phyloP scores from a whole-genome alignment of 2,329 filamentous ascomycete genomes.

The Metarhizium album region DNA sequence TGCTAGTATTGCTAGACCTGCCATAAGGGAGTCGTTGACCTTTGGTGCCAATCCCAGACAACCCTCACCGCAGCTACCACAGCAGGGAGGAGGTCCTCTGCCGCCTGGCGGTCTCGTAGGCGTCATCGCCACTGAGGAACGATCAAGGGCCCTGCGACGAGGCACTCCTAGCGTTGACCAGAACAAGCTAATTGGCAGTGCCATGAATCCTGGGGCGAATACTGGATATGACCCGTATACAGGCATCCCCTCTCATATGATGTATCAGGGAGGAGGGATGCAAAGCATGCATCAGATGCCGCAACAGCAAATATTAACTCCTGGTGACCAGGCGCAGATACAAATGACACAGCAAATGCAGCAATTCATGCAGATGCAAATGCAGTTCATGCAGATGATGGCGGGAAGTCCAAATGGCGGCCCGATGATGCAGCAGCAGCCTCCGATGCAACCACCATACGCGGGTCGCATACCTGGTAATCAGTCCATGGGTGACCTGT shows the following conservation, averaged over 20 bases:
- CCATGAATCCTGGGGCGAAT: slow-evolving; percentile 25
- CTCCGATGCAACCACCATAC: slow-evolving; percentile 11
- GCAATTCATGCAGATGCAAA: slow-evolving; percentile 87
- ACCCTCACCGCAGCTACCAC: slow-evolving; percentile 26
- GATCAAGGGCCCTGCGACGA: slow-evolving; percentile 64
- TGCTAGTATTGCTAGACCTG: slow-evolving; percentile 60
- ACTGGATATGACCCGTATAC: slow-evolving; percentile 36
- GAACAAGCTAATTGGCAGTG: slow-evolving; percentile 25
- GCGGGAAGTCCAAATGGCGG: slow-evolving; percentile 26
- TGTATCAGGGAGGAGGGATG: slow-evolving; percentile 23
- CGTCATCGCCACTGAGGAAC: slow-evolving; percentile 78
- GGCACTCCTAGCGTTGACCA: slow-evolving; percentile 61
- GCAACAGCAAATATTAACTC: slow-evolving; percentile 36
- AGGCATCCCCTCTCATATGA: slow-evolving; percentile 35
- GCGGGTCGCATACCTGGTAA: slow-evolving; percentile 17
- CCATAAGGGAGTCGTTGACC: slow-evolving; percentile 63
- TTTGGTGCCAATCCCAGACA: slow-evolving; percentile 46
- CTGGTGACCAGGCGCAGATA: slow-evolving; percentile 63
- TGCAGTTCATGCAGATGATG: slow-evolving; percentile 90
- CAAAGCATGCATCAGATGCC: slow-evolving; percentile 29
- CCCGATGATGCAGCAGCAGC: slow-evolving; percentile 19
- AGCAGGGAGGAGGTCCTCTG: slow-evolving; percentile 20
- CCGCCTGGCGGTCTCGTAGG: slow-evolving; percentile 75
- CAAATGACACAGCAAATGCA: slow-evolving; percentile 77
- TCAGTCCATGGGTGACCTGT: slow-evolving; percentile 34